Evolutionary conservation across 441 rosid genomes (phyloP).

Genomic region (Hura crepitans): DNA sequence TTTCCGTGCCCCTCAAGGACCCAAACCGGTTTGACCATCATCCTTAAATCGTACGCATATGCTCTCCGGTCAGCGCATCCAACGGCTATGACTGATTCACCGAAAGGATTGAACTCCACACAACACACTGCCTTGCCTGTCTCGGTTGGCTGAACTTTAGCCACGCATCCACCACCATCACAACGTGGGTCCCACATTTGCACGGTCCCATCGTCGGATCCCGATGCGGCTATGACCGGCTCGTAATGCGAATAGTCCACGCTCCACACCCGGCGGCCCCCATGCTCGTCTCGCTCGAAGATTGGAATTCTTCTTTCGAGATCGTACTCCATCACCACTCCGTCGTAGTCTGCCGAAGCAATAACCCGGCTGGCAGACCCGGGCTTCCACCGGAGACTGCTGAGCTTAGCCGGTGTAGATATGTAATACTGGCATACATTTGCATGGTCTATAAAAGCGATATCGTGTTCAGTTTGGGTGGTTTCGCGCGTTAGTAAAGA

Average conservation of each 20-base stretch:
- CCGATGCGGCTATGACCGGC: slow-evolving; percentile 65
- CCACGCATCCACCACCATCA: slow-evolving; percentile 42
- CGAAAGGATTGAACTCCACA: slow-evolving; percentile 68
- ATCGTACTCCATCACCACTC: slow-evolving; percentile 86
- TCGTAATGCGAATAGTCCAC: slow-evolving; percentile 57
- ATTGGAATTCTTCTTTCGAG: slow-evolving; percentile 53
- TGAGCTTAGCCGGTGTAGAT: slow-evolving; percentile 82
- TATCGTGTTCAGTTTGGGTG: slow-evolving; percentile 3
- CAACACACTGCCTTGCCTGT: slow-evolving; percentile 53
- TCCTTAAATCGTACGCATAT: slow-evolving; percentile 62
- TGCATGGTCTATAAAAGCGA: slow-evolving; percentile 38
- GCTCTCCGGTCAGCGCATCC: slow-evolving; percentile 73
- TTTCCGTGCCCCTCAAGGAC: slow-evolving; percentile 57
- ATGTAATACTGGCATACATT: slow-evolving; percentile 49
- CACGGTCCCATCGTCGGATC: slow-evolving; percentile 81
- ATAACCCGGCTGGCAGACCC: slow-evolving; percentile 46
- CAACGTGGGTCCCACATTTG: slow-evolving; percentile 80
- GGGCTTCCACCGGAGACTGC: slow-evolving; percentile 78
- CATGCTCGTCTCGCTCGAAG: slow-evolving; percentile 90
- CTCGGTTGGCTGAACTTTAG: slow-evolving; percentile 43
- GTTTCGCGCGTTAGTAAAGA: slow-evolving; percentile 32
- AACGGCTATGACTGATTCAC: slow-evolving; percentile 45
- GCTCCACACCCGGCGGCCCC: slow-evolving; percentile 87
- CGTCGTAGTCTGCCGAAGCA: slow-evolving; percentile 86
- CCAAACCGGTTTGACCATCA: slow-evolving; percentile 37